A percentile compares a stretch with the other conserved stretches of the same genome.
phyloP scores from a whole-genome alignment of 345 rosid species.

The Laguncularia racemosa region DNA sequence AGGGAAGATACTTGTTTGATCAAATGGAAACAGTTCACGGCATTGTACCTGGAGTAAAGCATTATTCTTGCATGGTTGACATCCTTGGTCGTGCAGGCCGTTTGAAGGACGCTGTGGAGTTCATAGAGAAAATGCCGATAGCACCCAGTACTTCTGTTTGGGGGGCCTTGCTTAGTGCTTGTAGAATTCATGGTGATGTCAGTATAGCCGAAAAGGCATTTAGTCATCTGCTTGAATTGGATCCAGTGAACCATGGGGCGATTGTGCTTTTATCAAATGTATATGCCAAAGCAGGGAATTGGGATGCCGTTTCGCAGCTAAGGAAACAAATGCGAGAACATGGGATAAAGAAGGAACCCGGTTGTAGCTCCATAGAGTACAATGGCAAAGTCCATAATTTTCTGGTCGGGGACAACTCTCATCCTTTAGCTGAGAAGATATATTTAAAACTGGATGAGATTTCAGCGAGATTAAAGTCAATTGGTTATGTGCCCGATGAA shows the following conservation, averaged over 20 bases:
- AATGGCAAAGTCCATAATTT: slow-evolving; percentile 56
- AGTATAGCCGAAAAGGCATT: slow-evolving; percentile 56
- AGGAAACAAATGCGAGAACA: slow-evolving; percentile 59
- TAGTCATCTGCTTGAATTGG: slow-evolving; percentile 45
- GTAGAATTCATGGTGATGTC: slow-evolving; percentile 55
- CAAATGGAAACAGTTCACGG: slow-evolving; percentile 47
- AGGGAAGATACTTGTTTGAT: slow-evolving; percentile 43
- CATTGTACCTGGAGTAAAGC: slow-evolving; percentile 49
- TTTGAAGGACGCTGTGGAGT: slow-evolving; percentile 53
- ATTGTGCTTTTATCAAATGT: slow-evolving; percentile 59
- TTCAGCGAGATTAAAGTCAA: slow-evolving; percentile 29
- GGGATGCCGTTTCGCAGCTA: slow-evolving; percentile 48
- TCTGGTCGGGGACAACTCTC: slow-evolving; percentile 50
- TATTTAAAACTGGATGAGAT: slow-evolving; percentile 50
- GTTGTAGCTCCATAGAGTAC: slow-evolving; percentile 73
- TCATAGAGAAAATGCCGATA: slow-evolving; percentile 57
- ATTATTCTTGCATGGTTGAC: slow-evolving; percentile 71
- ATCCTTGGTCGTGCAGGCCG: slow-evolving; percentile 63
- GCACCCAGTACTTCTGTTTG: slow-evolving; percentile 44
- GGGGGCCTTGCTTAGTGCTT: slow-evolving; percentile 76
- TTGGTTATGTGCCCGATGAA: slow-evolving; percentile 46
- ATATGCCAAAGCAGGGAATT: slow-evolving; percentile 55
- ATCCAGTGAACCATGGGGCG: slow-evolving; percentile 54
- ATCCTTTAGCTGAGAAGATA: slow-evolving; percentile 42
- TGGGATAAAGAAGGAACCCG: slow-evolving; percentile 62